Evolutionary conservation across 768 basidiomycete species (phyloP).

Genomic region (Strobilomyces confusus): DNA sequence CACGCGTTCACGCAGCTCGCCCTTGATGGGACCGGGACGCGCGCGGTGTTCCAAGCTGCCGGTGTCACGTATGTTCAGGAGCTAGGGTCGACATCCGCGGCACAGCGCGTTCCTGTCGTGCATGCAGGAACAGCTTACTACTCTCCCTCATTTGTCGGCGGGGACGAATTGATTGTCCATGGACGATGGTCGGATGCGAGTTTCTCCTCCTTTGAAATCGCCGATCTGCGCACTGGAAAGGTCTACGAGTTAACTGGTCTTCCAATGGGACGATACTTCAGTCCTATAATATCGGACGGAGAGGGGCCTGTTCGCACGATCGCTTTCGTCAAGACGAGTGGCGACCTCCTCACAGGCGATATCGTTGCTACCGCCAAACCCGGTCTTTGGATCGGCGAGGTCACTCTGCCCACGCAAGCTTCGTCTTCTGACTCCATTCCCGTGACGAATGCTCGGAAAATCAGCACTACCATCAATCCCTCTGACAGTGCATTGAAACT

Average conservation of each 20-base stretch:
- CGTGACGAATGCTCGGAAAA: constrained; percentile 45
- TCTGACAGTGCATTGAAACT: constrained; percentile 43
- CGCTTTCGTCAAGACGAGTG: constrained; percentile 62
- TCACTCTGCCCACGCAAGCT: constrained; percentile 43
- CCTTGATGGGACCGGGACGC: constrained; percentile 50
- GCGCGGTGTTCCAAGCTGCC: constrained; percentile 64
- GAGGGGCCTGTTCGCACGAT: constrained; percentile 43
- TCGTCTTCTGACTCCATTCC: constrained; percentile 28
- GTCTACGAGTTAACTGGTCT: constrained; percentile 52
- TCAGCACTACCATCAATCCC: constrained; percentile 48
- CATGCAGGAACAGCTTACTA: constrained; percentile 52
- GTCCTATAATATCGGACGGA: constrained; percentile 47
- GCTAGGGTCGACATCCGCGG: constrained; percentile 25
- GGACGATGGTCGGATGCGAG: constrained; percentile 63
- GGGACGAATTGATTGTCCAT: constrained; percentile 52
- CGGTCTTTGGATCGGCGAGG: constrained; percentile 62
- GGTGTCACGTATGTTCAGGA: constrained; percentile 36
- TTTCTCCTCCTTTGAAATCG: constrained; percentile 64
- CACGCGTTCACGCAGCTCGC: constrained; percentile 59
- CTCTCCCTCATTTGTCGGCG: constrained; percentile 54
- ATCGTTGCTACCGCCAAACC: constrained; percentile 59
- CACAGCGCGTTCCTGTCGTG: constrained; percentile 45
- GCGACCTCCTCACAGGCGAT: constrained; percentile 56
- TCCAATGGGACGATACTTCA: constrained; percentile 63
- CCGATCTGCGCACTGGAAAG: constrained; percentile 42